A percentile compares a stretch with the other conserved stretches of the same genome.
phyloP scores from a whole-genome alignment of 1,139 yeast species.

The Zhuliangozyma blackwelliae region DNA sequence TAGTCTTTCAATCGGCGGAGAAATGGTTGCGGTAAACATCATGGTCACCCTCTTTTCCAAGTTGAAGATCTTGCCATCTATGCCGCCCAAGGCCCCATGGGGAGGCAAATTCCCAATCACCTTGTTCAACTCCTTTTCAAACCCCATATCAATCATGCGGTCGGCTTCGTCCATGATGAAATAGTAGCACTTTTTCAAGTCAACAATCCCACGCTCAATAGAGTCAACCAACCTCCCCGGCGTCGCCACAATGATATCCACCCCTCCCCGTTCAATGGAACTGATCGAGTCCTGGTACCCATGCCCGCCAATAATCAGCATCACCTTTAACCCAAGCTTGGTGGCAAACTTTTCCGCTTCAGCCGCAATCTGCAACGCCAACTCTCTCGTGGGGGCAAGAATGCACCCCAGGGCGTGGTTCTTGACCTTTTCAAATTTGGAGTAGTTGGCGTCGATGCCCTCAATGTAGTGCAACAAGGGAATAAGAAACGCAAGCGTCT shows the following conservation, averaged over 20 bases:
- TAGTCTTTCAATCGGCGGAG: slow-evolving; percentile 64
- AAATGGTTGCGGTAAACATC: slow-evolving; percentile 95
- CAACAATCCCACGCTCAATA: slow-evolving; percentile 60
- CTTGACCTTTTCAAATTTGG: slow-evolving; percentile 25
- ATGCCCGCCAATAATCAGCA: slow-evolving; percentile 87
- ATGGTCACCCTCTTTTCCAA: slow-evolving; percentile 44
- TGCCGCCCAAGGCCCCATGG: slow-evolving; percentile 15
- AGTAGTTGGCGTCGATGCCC: slow-evolving; percentile 31
- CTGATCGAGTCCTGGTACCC: slow-evolving; percentile 69
- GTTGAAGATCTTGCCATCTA: slow-evolving; percentile 26
- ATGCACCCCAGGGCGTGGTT: slow-evolving; percentile 56
- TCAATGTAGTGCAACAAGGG: slow-evolving; percentile 65
- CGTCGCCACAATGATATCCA: slow-evolving; percentile 84
- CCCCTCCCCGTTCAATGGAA: slow-evolving; percentile 45
- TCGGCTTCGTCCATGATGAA: slow-evolving; percentile 91
- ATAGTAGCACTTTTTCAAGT: slow-evolving; percentile 58
- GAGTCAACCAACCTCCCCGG: slow-evolving; percentile 89
- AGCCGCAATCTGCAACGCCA: slow-evolving; percentile 77
- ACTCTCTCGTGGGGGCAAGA: slow-evolving; percentile 89
- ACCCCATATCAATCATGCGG: slow-evolving; percentile 92
- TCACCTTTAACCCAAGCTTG: slow-evolving; percentile 43
- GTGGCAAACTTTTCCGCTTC: slow-evolving; percentile 56
- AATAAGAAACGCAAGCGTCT: slow-evolving; percentile 76
- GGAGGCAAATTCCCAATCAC: slow-evolving; percentile 50
- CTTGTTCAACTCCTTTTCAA: slow-evolving; percentile 70